Base-by-base conservation (phyloP, 179 eudicot genomes). In the Beta corolliflora region DNA sequence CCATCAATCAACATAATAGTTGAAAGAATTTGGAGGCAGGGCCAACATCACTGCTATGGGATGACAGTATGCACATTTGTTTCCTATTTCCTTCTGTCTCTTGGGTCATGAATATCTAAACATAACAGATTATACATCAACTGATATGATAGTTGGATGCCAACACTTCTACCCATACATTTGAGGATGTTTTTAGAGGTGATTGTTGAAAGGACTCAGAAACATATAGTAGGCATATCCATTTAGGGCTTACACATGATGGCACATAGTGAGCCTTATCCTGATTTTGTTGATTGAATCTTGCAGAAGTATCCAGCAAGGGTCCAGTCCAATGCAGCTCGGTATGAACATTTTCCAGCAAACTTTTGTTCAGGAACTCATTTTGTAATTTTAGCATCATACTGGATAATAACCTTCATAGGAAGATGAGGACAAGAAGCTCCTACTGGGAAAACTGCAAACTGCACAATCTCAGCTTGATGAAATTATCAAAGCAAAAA, bases 381-480 rank as follows among this genome's bases (percentile, higher is more conserved):
- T 66, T 72, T 18, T 45, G 55, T 68, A 29, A 44, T 44, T 21
- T 50, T n/a, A 54, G 59, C 66, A 52, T 75, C 65, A 73, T 16
- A 64, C 66, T 31, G 67, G 79, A 82, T 50, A 53, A 83, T 80
- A 70, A 75, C 80, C 58, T 76, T 66, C 52, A 78, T 86, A 90
- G 92, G 91, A 79, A 88, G 81, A 84, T 76, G 79, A 73, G 76
- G 80, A 73, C 75, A 87, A 83, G 86, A 81, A 77, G 14, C 36
- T 75, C 72, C 80, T 84, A 21, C 79, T 81, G 74, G 65, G 70
- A 31, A 81, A 83, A 78, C 73, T 92, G 77, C 84, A 88, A 13
- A 83, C 91, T 85, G 92, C 89, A 76, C 87, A 92, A 84, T 80
- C 90, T 78, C 86, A 88, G 81, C 88, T 91, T 86, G 91, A 91